phyloP scores from a whole-genome alignment of 306 rosid species.

The Acacia confusa region DNA sequence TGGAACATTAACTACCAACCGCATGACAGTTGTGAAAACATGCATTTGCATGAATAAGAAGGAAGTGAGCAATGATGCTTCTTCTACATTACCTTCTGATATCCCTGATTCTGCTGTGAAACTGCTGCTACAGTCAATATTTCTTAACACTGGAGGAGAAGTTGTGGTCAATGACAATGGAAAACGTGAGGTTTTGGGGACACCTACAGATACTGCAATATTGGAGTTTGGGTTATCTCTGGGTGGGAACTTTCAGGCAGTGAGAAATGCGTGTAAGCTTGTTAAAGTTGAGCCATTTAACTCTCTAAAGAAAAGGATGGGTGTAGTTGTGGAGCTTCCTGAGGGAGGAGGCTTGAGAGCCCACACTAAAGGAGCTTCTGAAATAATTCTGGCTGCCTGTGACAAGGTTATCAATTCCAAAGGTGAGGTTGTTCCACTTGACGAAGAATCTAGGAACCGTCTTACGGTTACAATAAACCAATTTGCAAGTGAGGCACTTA shows the following conservation, averaged over 20 bases:
- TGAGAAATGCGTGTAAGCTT: conserved; percentile 58
- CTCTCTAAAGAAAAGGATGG: conserved; percentile 84
- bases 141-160: conserved; percentile 92
- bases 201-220: conserved; percentile 88
- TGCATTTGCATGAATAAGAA: conserved; percentile 77
- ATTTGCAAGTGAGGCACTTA: conserved; percentile 88
- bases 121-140: conserved; percentile 72
- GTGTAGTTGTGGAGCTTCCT: conserved; percentile 78
- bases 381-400: conserved; percentile 79
- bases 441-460: conserved; percentile 58
- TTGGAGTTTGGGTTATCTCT: conserved; percentile 82
- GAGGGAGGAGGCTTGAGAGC: conserved; percentile 76
- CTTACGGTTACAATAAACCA: conserved; percentile 63
- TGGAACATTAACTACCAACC: conserved; percentile 93
- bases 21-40: conserved; percentile 91
- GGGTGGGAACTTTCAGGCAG: conserved; percentile 77
- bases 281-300: conserved; percentile 96
- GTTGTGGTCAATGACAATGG: conserved; percentile 75
- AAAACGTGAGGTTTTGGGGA: conserved; percentile 74
- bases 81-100: conserved; percentile 59
- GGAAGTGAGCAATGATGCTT: conserved; percentile 50
- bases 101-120: conserved; percentile 62
- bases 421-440: conserved; percentile 82
- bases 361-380: conserved; percentile 96
- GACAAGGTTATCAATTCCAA: conserved; percentile 75